Percentiles rank a stretch among this genome's conserved stretches.
These are phyloP conservation scores for Ogataea philodendri DNA, from an alignment of 805 yeast genomes.

Conservation along the genomic window DNA sequence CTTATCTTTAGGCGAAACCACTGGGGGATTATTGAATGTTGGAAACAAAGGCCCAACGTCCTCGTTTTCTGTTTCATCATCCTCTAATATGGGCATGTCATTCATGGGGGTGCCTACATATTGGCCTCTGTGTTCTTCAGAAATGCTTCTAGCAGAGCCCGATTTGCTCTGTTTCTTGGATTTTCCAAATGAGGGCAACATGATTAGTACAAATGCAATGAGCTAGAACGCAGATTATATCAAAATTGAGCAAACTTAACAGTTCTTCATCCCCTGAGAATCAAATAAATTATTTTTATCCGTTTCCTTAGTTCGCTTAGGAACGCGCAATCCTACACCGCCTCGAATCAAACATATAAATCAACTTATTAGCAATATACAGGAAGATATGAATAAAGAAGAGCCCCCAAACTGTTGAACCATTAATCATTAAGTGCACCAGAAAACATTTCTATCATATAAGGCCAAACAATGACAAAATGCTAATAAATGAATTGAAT, in stretches of 20 bases:
- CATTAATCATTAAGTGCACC: conserved; percentile 23
- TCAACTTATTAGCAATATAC: conserved; percentile 19
- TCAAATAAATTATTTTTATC: too few relatives aligned
- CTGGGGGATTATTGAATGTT: conserved; percentile 15
- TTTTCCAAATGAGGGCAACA: conserved; percentile 6
- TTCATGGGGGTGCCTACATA: conserved; percentile 21
- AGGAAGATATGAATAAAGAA: conserved; percentile 18
- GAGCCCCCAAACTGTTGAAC: conserved; percentile 19
- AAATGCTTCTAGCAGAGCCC: not conserved
- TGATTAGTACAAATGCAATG: not conserved
- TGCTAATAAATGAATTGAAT: conserved; percentile 16
- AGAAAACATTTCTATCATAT: conserved; percentile 21
- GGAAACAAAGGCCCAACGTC: conserved; percentile 29
- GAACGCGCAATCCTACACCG: too few relatives aligned
- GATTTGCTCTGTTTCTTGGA: conserved; percentile 2
- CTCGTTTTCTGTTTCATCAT: conserved; percentile 31
- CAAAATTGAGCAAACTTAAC: not conserved
- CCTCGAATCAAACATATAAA: conserved; percentile 6
- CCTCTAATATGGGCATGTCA: conserved; percentile 31
- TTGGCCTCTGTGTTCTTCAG: conserved; percentile 4
- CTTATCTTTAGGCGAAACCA: not conserved
- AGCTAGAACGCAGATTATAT: not conserved
- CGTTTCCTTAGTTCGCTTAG: too few relatives aligned
- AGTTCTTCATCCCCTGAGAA: conserved; percentile 1
- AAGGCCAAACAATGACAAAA: conserved; percentile 19